Evolutionary conservation across 1,139 yeast species (phyloP).

Genomic region (Trichomonascaceae sp.): DNA sequence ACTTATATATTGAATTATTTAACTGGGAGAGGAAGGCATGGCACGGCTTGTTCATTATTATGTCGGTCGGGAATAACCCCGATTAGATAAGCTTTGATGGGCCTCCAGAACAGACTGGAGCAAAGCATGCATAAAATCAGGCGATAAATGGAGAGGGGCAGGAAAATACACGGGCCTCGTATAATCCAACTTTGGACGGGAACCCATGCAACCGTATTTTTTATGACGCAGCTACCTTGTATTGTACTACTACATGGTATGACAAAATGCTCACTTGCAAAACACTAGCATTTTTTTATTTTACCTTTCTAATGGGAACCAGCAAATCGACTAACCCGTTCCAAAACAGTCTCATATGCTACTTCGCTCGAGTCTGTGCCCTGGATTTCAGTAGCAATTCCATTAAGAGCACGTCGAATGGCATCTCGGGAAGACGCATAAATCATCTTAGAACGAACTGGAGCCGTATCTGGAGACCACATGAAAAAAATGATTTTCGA

Average conservation of each 20-base stretch:
- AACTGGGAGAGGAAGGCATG: background rate
- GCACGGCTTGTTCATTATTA: background rate
- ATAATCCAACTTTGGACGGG: background rate
- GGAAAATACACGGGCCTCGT: background rate
- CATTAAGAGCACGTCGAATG: conserved; percentile 93
- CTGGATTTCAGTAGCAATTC: conserved; percentile 89
- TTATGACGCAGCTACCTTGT: background rate
- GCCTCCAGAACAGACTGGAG: background rate
- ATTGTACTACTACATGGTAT: background rate
- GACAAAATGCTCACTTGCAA: background rate
- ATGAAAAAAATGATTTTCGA: conserved; percentile 88
- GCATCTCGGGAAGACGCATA: conserved; percentile 98
- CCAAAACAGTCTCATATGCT: conserved; percentile 86
- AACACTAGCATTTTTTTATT: background rate
- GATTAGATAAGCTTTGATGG: background rate
- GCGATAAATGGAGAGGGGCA: background rate
- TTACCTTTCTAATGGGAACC: conserved; percentile 43
- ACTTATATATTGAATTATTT: background rate
- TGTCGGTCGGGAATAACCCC: background rate
- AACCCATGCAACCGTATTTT: background rate
- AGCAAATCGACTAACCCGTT: conserved; percentile 81
- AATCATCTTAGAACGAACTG: conserved; percentile 88
- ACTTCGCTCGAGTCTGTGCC: conserved; percentile 98
- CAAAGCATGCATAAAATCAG: background rate
- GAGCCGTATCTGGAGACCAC: conserved; percentile 98